Conservation (phyloP, 495 filamentous ascomycete species). For the Thermothielavioides terrestris region DNA sequence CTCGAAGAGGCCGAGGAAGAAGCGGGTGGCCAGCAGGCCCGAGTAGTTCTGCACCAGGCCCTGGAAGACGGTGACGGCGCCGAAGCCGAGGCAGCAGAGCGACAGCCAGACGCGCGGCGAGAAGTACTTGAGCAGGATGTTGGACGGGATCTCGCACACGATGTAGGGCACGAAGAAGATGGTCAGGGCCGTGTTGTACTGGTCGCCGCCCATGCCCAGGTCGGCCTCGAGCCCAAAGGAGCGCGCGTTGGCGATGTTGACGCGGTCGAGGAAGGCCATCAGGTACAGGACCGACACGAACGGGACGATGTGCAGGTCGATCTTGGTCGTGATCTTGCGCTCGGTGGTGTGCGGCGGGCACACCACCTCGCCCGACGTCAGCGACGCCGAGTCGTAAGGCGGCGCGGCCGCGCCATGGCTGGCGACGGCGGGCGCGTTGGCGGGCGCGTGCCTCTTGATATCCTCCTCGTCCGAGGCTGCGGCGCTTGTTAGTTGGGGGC, state of each 20-base stretch:
- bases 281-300: constrained; percentile 77
- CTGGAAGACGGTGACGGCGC: constrained; percentile 66
- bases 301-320: constrained; percentile 75
- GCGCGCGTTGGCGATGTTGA: constrained; percentile 61
- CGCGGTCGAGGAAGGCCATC: constrained; percentile 79
- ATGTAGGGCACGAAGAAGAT: constrained; percentile 96
- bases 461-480: constrained; percentile 6
- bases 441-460: background rate
- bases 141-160: constrained; percentile 80
- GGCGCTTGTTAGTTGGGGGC: background rate
- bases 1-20: constrained; percentile 84
- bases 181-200: constrained; percentile 71
- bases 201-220: constrained; percentile 44
- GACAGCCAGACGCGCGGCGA: constrained; percentile 77
- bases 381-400: background rate
- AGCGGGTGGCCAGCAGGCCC: constrained; percentile 72
- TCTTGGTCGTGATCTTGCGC: constrained; percentile 60
- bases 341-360: constrained; percentile 40
- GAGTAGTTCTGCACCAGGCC: constrained; percentile 70
- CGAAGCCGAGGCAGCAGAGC: constrained; percentile 75
- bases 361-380: background rate
- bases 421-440: background rate
- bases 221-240: constrained; percentile 57
- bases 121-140: constrained; percentile 74
- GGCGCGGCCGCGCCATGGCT: background rate